Evolutionary conservation across 768 basidiomycete species (phyloP), one percentile per base, ranked within the genome.

Genomic region (Leccinum uliginosum): DNA sequence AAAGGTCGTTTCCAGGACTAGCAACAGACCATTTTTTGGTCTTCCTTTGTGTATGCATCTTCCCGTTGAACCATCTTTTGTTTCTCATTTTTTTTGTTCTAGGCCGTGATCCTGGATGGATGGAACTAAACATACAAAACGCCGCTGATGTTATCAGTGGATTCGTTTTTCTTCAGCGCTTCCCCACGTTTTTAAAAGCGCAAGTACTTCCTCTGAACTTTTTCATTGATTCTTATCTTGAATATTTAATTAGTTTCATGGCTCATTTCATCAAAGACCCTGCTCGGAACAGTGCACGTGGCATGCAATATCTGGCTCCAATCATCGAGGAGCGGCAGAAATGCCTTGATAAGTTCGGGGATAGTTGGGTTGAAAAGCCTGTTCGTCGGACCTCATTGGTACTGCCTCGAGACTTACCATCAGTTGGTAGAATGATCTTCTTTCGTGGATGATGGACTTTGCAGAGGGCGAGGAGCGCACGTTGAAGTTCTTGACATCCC

Each of bases 281-380:
- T 24, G 14, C 12, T 46, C 9, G 2, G n/a, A 45, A 7, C 9
- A 17, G 21, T 21, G 21, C 15, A 44, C n/a, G 6, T 21, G 21
- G 52, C 40, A 32, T 38, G 17, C 35, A 38, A 30, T 32, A 19
- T 29, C 57, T 58, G 21, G 48, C 30, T 23, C 48, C 57, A 11
- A 55, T 55, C 2, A 55, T 58, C 10, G 40, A 58, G 21, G 57
- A 50, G 2, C 48, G 46, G 48, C 27, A 26, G n/a, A 29, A 19
- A 21, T 24, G 8, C 19, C 17, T 49, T 12, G n/a, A 49, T 0
- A 29, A 49, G 27, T 32, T 19, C 12, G 48, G 48, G 19, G 19
- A 12, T 17, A 26, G 19, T 4, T 49, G 48, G 48, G 48, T 6
- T n/a, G 48, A n/a, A 10, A 26, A 30, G 19, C 48, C 48, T 12